These are phyloP conservation scores for Citrus glauca DNA, from an alignment of 345 rosid species.

Conservation along the genomic window DNA sequence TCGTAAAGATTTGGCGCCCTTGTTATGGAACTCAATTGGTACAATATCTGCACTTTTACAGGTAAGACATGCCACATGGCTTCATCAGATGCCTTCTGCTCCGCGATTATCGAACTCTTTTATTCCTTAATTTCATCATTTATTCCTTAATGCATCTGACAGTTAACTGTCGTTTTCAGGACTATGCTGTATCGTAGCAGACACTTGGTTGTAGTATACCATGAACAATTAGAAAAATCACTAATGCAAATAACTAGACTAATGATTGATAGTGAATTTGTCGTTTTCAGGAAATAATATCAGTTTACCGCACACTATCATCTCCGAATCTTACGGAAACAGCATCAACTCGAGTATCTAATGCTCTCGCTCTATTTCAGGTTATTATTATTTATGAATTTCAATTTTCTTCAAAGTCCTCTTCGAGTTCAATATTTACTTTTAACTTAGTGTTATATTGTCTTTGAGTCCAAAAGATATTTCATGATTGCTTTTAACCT, in stretches of 20 bases:
- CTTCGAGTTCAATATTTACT: neutral
- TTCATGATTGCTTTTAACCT: neutral
- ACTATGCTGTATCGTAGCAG: neutral
- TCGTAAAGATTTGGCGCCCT: conserved; percentile 39
- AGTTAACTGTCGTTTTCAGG: neutral
- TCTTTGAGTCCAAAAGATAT: neutral
- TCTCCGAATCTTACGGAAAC: conserved; percentile 25
- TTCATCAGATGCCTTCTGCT: neutral
- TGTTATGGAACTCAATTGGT: conserved; percentile 53
- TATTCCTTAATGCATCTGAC: neutral
- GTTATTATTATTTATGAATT: conserved; percentile 10
- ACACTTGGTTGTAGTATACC: neutral
- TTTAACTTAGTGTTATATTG: neutral
- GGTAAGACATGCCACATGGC: conserved; percentile 28
- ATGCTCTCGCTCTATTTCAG: conserved; percentile 58
- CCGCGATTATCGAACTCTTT: neutral
- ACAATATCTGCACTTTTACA: conserved; percentile 33
- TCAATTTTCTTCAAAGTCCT: neutral
- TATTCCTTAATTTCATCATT: neutral
- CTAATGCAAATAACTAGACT: neutral
- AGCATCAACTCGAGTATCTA: conserved; percentile 31
- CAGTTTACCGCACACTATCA: conserved; percentile 28
- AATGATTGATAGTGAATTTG: neutral
- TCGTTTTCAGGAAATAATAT: conserved; percentile 42
- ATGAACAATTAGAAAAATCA: conserved; percentile 4